Evolutionary conservation across 2,329 filamentous ascomycete species (phyloP).

Genomic region (Pyrenochaeta sp.): DNA sequence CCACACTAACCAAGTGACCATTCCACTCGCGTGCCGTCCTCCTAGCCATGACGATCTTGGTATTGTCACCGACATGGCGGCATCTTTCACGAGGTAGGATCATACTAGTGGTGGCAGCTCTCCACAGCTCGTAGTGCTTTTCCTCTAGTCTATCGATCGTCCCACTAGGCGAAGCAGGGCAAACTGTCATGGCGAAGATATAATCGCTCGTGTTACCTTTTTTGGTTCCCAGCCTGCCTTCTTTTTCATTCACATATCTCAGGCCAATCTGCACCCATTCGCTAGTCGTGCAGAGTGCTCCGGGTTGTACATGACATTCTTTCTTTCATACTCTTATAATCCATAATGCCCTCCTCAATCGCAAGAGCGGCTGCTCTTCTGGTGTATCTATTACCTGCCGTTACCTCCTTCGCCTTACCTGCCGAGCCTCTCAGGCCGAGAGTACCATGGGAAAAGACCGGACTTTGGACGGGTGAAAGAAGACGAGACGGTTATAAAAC

Average conservation of each 20-base stretch:
- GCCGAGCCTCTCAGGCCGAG: conserved; percentile 16
- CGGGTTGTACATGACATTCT: conserved; percentile 12
- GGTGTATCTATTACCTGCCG: conserved; percentile 23
- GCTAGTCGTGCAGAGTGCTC: conserved; percentile 2
- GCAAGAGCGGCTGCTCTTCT: conserved; percentile 14
- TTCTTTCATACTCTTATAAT: conserved; percentile 11
- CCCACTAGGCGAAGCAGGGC: conserved; percentile 16
- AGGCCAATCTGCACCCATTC: conserved; percentile 7
- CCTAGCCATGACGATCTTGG: conserved; percentile 27
- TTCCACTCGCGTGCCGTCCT: conserved; percentile 21
- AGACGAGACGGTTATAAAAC: conserved; percentile 22
- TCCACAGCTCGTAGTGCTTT: conserved; percentile 25
- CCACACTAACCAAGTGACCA: conserved; percentile 14
- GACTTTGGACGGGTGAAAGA: conserved; percentile 17
- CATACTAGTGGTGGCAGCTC: conserved; percentile 28
- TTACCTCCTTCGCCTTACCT: conserved; percentile 28
- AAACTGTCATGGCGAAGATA: conserved; percentile 21
- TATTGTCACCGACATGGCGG: conserved; percentile 16
- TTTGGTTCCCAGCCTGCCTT: conserved; percentile 13
- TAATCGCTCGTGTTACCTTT: conserved; percentile 28
- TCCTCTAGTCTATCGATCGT: conserved; percentile 18
- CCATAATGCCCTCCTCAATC: conserved; percentile 17
- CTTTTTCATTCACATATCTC: conserved; percentile 10
- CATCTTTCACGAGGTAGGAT: conserved; percentile 19
- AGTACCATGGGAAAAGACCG: conserved; percentile 35